Evolutionary conservation across 2,329 filamentous ascomycete genomes (phyloP), one percentile per base, ranked within the genome.

Genomic region (Falciphora oryzae): DNA sequence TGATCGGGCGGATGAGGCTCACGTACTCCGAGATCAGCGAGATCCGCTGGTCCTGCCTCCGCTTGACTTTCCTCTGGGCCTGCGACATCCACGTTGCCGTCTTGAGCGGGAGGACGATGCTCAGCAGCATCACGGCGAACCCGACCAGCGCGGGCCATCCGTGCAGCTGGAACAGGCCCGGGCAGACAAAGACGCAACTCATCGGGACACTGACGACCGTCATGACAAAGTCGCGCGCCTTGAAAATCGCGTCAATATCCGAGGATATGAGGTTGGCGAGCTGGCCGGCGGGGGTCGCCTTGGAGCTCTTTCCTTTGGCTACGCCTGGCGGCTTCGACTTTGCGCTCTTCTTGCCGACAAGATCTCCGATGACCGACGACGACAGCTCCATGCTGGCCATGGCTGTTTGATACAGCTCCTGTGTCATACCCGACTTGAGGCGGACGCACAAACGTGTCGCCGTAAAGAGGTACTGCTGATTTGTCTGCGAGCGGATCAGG

Each of bases 21-120:
- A 87, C 76, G 68, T 85, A 86, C 69, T 87, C 84, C 1, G 83
- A 82, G 25, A 86, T 80, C 27, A 83, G 78, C 1, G 83, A 85
- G 64, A 87, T 82, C 31, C 85, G 81, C 22, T 78, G 76, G 70
- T 87, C 84, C 61, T 85, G 84, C 28, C 83, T 81, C 64, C 79
- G 78, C 67, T 83, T 82, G 61, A 84, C 81, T n/a, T 78, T 76
- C 57, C 78, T 78, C 70, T 86, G 81, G 28, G 81, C 77, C 44
- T 73, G 75, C 62, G 80, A 80, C 77, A 86, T 85, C 56, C 74
- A 73, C 31, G 78, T 79, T 1, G 80, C 80, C 14, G 85, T 75
- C 64, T 79, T 73, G 29, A 82, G 70, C 1, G 84, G 83, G 18
- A 86, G 70, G n/a, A 83, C 82, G 2, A 79, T 76, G 6, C 80